Base-by-base conservation (phyloP, 2,329 filamentous ascomycete species). In the Calonectria honghensis region DNA sequence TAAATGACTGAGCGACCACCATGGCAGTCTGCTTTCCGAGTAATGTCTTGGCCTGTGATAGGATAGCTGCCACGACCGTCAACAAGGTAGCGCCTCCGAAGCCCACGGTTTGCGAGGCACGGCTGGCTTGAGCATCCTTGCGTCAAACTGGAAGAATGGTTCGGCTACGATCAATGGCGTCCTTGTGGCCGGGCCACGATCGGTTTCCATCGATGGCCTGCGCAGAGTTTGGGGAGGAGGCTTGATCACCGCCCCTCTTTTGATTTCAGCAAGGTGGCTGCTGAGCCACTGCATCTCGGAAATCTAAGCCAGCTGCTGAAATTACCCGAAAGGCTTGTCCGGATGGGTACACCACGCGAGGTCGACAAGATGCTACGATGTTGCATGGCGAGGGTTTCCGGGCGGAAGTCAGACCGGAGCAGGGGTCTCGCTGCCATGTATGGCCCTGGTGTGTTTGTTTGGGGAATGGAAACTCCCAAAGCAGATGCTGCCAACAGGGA, bases 261-360 rank as follows among this genome's bases (percentile, higher is more conserved):
- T 68, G 63, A 70, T 79, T 73, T 77, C 72, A 78, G 71, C 61
- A 74, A 75, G 37, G 52, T 72, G 76, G 77, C 74, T 79, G 76
- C 52, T 74, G 63, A 72, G 76, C 69, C 68, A 73, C 45, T 74
- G 18, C 71, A 73, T 68, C 76, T 64, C 70, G 72, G 73, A 74
- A 72, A 65, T 68, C 70, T 64, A 31, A 64, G 45, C 24, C 41
- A 51, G 41, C 45, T 54, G 48, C 35, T 70, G 52, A 54, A 71
- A 73, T 57, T 35, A 61, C 35, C 65, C 59, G 68, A 73, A 73
- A 70, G 71, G 69, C 50, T 73, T 71, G 59, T 61, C 66, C 59
- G 67, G 45, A 48, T 31, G 59, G 70, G 52, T 52, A 31, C 27
- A 41, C 63, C 61, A 66, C 24, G 54, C 50, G 54, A 67, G 41